Base-by-base conservation (phyloP, 1,284 basidiomycete genomes). In the Ustilago shanxiensis region DNA sequence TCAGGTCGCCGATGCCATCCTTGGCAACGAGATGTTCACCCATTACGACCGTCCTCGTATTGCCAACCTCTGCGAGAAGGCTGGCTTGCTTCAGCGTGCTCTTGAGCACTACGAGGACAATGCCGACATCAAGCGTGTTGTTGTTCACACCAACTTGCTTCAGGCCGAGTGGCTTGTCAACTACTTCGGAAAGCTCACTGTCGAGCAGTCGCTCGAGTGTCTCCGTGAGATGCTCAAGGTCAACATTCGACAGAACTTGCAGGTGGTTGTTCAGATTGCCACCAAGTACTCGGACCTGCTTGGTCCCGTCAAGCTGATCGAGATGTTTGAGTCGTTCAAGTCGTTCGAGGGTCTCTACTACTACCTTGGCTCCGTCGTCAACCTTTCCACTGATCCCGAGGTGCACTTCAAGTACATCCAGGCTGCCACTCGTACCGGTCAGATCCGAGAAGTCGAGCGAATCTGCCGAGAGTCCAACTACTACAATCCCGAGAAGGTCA, bases 351-450 rank as follows among this genome's bases (percentile, higher is more conserved):
- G 95, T 86, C 90, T 99, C 20, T 99, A 99, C 89, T 99, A 99
- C 88, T 95, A 95, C 87, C 91, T 96, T 68, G 95, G 97, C 52
- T 98, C 96, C 8, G 91, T 99, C 78, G 97, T 99, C 86, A 99
- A 99, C 88, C 90, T 99, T 75, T 94, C 92, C 86, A 91, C 94
- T 86, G 97, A 99, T 87, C 90, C 94, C 18, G 97, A 99, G 87
- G 97, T 99, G 3, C 94, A 98, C 89, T 99, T 98, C 91, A 99
- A 99, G 90, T 99, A 99, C 88, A 98, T 99, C 84, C 97, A 99
- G 86, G 97, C 97, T 35, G 97, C 97, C 11, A 98, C 95, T 1
- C 92, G 97, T 49, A 99, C 97, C 22, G 96, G 96, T 50, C 97
- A 99, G 87, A 95, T 99, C 83, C 92, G 97, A 69, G 97, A 99